Evolutionary conservation across 805 yeast species (phyloP).

Genomic region (Metahyphopichia silvanorum): DNA sequence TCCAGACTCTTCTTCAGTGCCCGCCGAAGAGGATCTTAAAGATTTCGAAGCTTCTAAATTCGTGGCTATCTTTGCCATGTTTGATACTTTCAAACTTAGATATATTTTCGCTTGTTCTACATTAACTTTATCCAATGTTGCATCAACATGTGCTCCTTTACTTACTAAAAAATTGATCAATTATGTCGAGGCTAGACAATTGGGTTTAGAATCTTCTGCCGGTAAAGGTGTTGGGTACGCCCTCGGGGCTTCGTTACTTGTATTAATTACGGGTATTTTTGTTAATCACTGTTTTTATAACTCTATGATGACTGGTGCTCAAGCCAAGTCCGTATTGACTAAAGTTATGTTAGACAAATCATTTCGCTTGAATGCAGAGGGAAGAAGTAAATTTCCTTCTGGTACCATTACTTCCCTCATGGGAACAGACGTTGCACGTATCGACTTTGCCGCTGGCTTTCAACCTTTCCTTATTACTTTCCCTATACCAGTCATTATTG

Average conservation of each 20-base stretch:
- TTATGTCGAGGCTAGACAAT: slow-evolving; percentile 27
- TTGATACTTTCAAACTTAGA: slow-evolving; percentile 28
- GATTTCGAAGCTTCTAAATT: slow-evolving; percentile 27
- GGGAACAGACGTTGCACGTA: slow-evolving; percentile 78
- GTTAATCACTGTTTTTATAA: slow-evolving; percentile 64
- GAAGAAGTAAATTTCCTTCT: slow-evolving; percentile 59
- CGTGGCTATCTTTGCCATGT: slow-evolving; percentile 19
- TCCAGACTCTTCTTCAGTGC: slow-evolving; percentile 16
- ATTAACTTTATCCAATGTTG: slow-evolving; percentile 17
- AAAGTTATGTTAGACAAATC: slow-evolving; percentile 70
- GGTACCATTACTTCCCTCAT: slow-evolving; percentile 74
- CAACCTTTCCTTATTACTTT: slow-evolving; percentile 62
- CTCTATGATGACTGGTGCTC: slow-evolving; percentile 64
- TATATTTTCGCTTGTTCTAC: slow-evolving; percentile 27
- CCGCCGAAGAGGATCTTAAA: slow-evolving; percentile 21
- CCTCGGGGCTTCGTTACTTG: slow-evolving; percentile 31
- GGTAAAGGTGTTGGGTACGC: slow-evolving; percentile 43
- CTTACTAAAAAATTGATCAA: slow-evolving; percentile 34
- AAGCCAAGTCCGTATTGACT: slow-evolving; percentile 66
- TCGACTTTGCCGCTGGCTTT: slow-evolving; percentile 72
- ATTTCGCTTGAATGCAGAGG: slow-evolving; percentile 53
- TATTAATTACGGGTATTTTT: slow-evolving; percentile 26
- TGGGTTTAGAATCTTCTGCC: slow-evolving; percentile 18
- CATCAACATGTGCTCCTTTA: slow-evolving; percentile 30
- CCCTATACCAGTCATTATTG: slow-evolving; percentile 61